These are phyloP conservation scores for Cryomyces antarcticus DNA, from an alignment of 495 filamentous ascomycete species.

Conservation along the genomic window DNA sequence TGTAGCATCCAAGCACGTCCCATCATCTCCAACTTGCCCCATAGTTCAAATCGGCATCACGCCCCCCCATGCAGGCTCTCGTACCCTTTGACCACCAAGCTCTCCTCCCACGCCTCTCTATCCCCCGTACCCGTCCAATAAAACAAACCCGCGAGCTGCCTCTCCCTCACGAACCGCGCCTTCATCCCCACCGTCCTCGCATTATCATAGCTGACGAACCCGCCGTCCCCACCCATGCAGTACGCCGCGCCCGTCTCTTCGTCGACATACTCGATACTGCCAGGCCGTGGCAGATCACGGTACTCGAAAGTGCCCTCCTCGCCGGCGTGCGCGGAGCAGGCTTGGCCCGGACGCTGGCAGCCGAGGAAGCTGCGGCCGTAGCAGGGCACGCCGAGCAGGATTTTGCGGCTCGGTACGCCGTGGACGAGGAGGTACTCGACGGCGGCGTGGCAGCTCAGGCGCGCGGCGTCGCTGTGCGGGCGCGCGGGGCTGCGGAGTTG, in stretches of 20 bases:
- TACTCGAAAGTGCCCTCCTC: conserved; percentile 77
- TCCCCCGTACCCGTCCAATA: conserved; percentile 87
- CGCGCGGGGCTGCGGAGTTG: conserved; percentile 46
- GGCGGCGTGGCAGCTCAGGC: conserved; percentile 42
- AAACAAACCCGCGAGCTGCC: conserved; percentile 63
- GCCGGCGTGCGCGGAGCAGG: conserved; percentile 41
- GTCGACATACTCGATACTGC: conserved; percentile 49
- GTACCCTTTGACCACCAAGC: too few relatives aligned
- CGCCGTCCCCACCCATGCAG: conserved; percentile 63
- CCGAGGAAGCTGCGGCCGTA: conserved; percentile 70
- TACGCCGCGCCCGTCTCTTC: conserved; percentile 47
- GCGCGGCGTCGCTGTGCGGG: conserved; percentile 24
- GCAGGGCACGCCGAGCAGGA: conserved; percentile 60
- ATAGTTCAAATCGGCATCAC: too few relatives aligned
- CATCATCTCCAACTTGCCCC: too few relatives aligned
- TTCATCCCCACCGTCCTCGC: conserved; percentile 69
- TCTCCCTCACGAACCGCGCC: conserved; percentile 56
- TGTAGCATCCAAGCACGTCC: too few relatives aligned
- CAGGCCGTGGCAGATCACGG: conserved; percentile 49
- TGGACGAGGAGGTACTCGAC: conserved; percentile 43
- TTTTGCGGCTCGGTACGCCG: conserved; percentile 51
- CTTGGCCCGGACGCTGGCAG: conserved; percentile 39
- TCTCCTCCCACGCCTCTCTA: background rate
- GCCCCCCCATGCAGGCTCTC: too few relatives aligned
- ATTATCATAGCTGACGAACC: conserved; percentile 77